A percentile compares a stretch with the other conserved stretches of the same genome.
These are phyloP conservation scores for Spathaspora hagerdaliae DNA, from an alignment of 805 yeast species.

Conservation along the genomic window DNA sequence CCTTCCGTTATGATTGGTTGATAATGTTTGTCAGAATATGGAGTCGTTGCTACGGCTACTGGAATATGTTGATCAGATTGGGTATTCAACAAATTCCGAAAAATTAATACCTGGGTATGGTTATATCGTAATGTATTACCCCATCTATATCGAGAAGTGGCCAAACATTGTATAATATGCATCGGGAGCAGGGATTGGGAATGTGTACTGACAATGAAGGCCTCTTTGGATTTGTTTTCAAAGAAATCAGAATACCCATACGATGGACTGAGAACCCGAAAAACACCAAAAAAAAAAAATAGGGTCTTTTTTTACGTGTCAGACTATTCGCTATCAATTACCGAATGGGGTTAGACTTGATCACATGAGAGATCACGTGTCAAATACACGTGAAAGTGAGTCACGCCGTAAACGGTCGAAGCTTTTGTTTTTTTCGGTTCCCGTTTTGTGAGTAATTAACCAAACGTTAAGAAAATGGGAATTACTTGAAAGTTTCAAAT, in stretches of 20 bases:
- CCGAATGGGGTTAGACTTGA: too few relatives aligned
- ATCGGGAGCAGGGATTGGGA: neutral
- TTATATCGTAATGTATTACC: neutral
- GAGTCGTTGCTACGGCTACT: constrained; percentile 6
- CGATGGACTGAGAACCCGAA: too few relatives aligned
- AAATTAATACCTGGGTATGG: neutral
- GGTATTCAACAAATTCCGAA: neutral
- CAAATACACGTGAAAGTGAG: neutral
- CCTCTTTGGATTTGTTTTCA: too few relatives aligned
- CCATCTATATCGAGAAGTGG: neutral
- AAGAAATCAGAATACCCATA: too few relatives aligned
- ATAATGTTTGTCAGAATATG: constrained; percentile 23
- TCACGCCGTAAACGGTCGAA: constrained; percentile 1
- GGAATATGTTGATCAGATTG: neutral
- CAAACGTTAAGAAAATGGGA: too few relatives aligned
- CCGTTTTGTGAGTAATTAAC: too few relatives aligned
- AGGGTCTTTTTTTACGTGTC: too few relatives aligned
- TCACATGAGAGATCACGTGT: neutral
- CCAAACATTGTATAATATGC: neutral
- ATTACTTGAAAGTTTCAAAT: neutral
- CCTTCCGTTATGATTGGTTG: constrained; percentile 25
- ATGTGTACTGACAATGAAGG: too few relatives aligned
- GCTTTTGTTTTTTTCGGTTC: too few relatives aligned
- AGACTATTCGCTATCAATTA: too few relatives aligned
- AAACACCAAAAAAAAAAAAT: too few relatives aligned